Conservation (phyloP, 2,329 filamentous ascomycete genomes). For the Fusarium haematococcum region DNA sequence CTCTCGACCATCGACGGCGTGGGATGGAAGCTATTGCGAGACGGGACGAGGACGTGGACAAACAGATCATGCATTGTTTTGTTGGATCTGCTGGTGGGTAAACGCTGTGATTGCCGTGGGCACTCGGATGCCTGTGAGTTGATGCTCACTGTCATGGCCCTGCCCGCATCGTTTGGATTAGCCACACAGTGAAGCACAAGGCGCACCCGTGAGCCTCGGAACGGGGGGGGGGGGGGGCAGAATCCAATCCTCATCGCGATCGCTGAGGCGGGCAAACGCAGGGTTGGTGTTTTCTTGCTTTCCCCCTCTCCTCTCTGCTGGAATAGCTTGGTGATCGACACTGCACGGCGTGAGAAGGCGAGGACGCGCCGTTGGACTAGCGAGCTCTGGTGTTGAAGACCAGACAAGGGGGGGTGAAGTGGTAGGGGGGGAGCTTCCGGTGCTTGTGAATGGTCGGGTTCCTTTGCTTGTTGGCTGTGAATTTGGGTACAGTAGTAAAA, state of each 20-base stretch:
- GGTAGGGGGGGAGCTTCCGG: not conserved
- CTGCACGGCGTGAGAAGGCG: slow-evolving; percentile 4
- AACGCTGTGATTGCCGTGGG: not conserved
- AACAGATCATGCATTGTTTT: not conserved
- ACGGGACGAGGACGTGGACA: not conserved
- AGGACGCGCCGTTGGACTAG: slow-evolving; percentile 18
- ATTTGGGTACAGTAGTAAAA: not conserved
- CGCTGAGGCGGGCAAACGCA: not conserved
- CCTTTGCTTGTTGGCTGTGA: not conserved
- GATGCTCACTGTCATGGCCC: not conserved
- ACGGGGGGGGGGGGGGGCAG: too few relatives aligned
- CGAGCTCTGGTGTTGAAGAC: not conserved
- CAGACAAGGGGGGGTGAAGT: not conserved
- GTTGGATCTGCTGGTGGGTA: slow-evolving; percentile 3
- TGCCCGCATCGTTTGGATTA: not conserved
- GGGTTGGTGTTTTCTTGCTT: not conserved
- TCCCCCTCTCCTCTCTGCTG: not conserved
- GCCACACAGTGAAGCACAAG: not conserved
- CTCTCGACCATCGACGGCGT: not conserved
- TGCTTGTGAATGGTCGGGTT: not conserved
- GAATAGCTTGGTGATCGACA: slow-evolving; percentile 22
- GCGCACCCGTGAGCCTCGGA: not conserved
- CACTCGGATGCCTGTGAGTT: not conserved
- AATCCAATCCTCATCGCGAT: not conserved
- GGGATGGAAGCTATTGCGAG: not conserved